Conservation (phyloP, 768 basidiomycete genomes). For the Hygrocybe punicea region DNA sequence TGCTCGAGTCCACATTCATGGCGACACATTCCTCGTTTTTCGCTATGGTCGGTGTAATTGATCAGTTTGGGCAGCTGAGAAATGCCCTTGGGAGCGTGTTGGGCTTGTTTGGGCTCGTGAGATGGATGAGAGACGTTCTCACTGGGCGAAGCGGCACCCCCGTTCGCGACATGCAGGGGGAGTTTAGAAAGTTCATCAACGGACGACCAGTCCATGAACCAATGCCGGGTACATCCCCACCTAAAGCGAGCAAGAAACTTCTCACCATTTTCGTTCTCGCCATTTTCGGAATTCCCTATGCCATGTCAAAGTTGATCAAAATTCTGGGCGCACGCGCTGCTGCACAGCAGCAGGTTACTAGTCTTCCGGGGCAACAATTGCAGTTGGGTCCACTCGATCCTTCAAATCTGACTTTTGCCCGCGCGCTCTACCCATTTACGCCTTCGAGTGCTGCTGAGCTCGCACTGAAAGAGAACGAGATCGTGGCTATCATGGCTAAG, state of each 20-base stretch:
- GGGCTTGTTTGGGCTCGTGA: constrained; percentile 82
- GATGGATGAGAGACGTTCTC: constrained; percentile 75
- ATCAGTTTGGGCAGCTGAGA: constrained; percentile 88
- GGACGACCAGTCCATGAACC: constrained; percentile 54
- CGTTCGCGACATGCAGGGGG: constrained; percentile 46
- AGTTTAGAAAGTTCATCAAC: constrained; percentile 75
- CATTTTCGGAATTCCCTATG: constrained; percentile 87
- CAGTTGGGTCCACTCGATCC: constrained; percentile 70
- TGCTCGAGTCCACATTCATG: constrained; percentile 97
- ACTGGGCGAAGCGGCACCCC: constrained; percentile 33
- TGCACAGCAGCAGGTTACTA: constrained; percentile 35
- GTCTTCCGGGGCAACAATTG: not conserved
- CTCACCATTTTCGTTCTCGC: constrained; percentile 91
- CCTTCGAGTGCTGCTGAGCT: constrained; percentile 77
- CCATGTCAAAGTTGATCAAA: constrained; percentile 86
- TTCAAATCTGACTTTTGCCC: constrained; percentile 74
- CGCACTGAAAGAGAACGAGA: constrained; percentile 79
- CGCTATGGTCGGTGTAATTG: constrained; percentile 93
- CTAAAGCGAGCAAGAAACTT: constrained; percentile 82
- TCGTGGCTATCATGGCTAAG: constrained; percentile 87
- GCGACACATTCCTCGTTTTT: constrained; percentile 95
- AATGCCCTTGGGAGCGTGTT: constrained; percentile 93
- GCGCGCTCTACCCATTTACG: constrained; percentile 75
- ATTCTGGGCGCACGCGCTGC: constrained; percentile 63
- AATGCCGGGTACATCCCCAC: constrained; percentile 30